These are phyloP conservation scores for Boletus rubroflammeus DNA, from an alignment of 768 basidiomycete species.

Conservation along the genomic window DNA sequence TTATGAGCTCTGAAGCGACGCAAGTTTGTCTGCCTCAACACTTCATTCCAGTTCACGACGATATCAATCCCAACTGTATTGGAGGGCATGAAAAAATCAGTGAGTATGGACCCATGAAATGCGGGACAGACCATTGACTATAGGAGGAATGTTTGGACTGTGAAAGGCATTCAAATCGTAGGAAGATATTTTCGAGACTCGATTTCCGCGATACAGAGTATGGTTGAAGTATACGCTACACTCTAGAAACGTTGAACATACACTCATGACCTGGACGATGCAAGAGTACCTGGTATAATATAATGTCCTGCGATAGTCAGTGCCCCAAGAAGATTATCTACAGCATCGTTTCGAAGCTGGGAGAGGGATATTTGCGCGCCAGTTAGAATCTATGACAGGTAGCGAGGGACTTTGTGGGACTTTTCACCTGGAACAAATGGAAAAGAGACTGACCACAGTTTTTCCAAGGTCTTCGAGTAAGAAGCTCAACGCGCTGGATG, in stretches of 20 bases:
- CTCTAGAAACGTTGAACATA: constrained; percentile 42
- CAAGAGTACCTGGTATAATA: constrained; percentile 74
- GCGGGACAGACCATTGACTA: constrained; percentile 62
- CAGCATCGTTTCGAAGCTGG: constrained; percentile 89
- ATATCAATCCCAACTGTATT: constrained; percentile 83
- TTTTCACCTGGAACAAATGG: background rate
- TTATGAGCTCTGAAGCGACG: constrained; percentile 81
- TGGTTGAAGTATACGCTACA: constrained; percentile 90
- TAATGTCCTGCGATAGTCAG: constrained; percentile 87
- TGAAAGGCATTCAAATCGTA: constrained; percentile 80
- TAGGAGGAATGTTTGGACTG: constrained; percentile 79
- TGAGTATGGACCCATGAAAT: background rate
- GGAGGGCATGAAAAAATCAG: constrained; percentile 5
- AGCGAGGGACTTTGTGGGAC: background rate
- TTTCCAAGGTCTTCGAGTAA: constrained; percentile 90
- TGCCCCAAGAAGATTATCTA: constrained; percentile 89
- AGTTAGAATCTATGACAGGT: constrained; percentile 65
- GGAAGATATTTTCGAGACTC: constrained; percentile 79
- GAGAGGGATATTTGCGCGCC: constrained; percentile 93
- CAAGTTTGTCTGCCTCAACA: constrained; percentile 76
- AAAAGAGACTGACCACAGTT: constrained; percentile 59
- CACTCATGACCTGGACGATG: background rate
- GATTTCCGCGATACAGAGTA: constrained; percentile 79
- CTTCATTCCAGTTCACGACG: constrained; percentile 83
- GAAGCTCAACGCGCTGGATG: constrained; percentile 85